Percentiles rank a stretch among this genome's conserved stretches.
phyloP scores from a whole-genome alignment of 164 flowering plant genomes.

The Macadamia tetraphylla region DNA sequence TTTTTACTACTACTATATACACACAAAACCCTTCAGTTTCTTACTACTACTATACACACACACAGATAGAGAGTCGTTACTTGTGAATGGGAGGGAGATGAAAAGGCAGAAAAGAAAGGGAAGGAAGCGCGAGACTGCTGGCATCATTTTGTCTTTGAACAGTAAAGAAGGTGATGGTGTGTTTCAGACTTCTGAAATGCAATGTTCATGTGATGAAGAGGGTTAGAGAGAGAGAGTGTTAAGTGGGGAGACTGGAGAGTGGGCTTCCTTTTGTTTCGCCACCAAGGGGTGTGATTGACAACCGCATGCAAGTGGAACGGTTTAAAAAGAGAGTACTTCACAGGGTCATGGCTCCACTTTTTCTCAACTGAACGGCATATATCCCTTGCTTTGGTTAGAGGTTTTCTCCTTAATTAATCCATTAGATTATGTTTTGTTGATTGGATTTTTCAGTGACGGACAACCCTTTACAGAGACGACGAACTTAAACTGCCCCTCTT shows the following conservation, averaged over 20 bases:
- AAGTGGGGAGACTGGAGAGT: neutral
- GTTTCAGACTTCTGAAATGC: neutral
- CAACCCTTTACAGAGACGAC: no score
- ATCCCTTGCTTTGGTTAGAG: conserved; percentile 38
- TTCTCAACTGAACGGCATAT: conserved; percentile 20
- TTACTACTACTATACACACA: no score
- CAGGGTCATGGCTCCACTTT: conserved; percentile 1
- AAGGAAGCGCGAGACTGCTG: conserved; percentile 10
- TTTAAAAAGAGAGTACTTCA: conserved; percentile 5
- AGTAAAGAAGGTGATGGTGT: neutral
- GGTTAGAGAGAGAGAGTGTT: neutral
- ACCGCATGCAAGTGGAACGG: conserved; percentile 8
- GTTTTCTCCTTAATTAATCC: conserved; percentile 4
- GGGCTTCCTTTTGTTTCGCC: conserved; percentile 12
- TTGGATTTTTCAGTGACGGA: no score
- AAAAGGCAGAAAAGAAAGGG: conserved; percentile 19
- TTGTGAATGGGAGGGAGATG: conserved; percentile 19
- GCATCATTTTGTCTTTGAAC: conserved; percentile 16
- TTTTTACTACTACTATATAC: conserved; percentile 5
- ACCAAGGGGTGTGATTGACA: neutral
- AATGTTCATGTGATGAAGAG: neutral
- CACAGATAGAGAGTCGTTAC: conserved; percentile 15
- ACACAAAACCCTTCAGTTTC: no score
- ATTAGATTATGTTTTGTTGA: no score
- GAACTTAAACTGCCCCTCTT: no score